Evolutionary conservation across 2,329 filamentous ascomycete species (phyloP), one percentile per base, ranked within the genome.

Genomic region (Nigrospora osmanthi): DNA sequence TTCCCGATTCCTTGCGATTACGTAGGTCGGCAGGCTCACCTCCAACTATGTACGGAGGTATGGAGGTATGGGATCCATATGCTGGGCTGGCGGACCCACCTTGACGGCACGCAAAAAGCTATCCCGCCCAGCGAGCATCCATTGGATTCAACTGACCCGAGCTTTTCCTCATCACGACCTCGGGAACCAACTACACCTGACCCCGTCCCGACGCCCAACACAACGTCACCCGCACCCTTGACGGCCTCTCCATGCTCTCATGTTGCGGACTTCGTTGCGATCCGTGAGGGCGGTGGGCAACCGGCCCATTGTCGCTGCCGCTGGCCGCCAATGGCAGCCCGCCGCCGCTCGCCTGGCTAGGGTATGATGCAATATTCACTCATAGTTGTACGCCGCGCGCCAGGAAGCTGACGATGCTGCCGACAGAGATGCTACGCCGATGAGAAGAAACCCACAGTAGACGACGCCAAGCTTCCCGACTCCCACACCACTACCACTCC

Each of bases 211-310:
- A 35, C 15, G 14, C 14, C 34, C 34, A 35, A 35, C 34, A 35
- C 13, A 14, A 35, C 15, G 13, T 35, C 23, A 28, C 23, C 23
- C 23, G 23, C 23, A 28, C 13, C 34, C 34, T 35, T 35, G 34
- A n/a, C 40, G 35, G 40, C 35, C 35, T 33, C 49, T 57, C 57
- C 65, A 72, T 70, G 71, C 68, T 69, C 71, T 72, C 72, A 84
- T 84, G 80, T 75, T 84, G 76, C 80, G 80, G 72, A 78, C 77
- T 66, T 82, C 80, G 67, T 69, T 83, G 71, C 78, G 74, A 71
- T 80, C 80, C 65, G 75, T 75, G 62, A 78, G 72, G 72, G 70
- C 73, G 59, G 67, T 81, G 63, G 70, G 74, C 68, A 68, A 69
- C 64, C 73, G 70, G 68, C 70, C 76, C 59, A 58, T 69, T 63